These are phyloP conservation scores for Neocucurbitaria cava DNA, from an alignment of 2,329 filamentous ascomycete genomes.

Conservation along the genomic window DNA sequence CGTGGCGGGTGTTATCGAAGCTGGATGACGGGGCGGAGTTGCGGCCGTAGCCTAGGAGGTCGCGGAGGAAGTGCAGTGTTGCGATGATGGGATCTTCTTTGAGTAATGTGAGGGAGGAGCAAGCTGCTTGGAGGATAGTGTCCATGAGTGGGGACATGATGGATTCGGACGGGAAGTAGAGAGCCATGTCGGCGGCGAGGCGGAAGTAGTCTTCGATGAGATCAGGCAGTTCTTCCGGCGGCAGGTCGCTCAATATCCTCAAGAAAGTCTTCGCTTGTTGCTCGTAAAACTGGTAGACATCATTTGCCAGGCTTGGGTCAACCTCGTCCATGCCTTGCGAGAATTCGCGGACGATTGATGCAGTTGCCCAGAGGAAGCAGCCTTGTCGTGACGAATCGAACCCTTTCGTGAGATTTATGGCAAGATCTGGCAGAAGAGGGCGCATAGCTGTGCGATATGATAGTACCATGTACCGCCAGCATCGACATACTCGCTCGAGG, in stretches of 20 bases:
- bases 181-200: conserved; percentile 85
- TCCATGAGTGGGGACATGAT: conserved; percentile 79
- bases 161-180: conserved; percentile 88
- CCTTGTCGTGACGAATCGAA: conserved; percentile 89
- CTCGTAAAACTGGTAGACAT: conserved; percentile 94
- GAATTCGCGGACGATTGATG: conserved; percentile 93
- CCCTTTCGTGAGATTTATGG: conserved; percentile 84
- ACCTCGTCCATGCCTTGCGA: conserved; percentile 88
- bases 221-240: conserved; percentile 77
- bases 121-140: conserved; percentile 85
- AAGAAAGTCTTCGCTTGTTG: conserved; percentile 90
- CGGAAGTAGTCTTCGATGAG: conserved; percentile 97
- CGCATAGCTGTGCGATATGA: conserved; percentile 91
- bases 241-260: conserved; percentile 84
- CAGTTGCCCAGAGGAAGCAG: conserved; percentile 98
- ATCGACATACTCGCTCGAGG: conserved; percentile 90
- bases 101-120: conserved; percentile 85
- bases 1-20: conserved; percentile 65
- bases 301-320: conserved; percentile 78
- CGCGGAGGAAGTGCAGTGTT: conserved; percentile 88
- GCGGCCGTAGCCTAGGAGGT: conserved; percentile 87
- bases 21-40: conserved; percentile 69
- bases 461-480: conserved; percentile 96
- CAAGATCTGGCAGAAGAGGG: conserved; percentile 82
- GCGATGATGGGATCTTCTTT: conserved; percentile 91